These are phyloP conservation scores for Zoysia matrella DNA, from an alignment of 202 grass and related monocot genomes.

Conservation along the genomic window DNA sequence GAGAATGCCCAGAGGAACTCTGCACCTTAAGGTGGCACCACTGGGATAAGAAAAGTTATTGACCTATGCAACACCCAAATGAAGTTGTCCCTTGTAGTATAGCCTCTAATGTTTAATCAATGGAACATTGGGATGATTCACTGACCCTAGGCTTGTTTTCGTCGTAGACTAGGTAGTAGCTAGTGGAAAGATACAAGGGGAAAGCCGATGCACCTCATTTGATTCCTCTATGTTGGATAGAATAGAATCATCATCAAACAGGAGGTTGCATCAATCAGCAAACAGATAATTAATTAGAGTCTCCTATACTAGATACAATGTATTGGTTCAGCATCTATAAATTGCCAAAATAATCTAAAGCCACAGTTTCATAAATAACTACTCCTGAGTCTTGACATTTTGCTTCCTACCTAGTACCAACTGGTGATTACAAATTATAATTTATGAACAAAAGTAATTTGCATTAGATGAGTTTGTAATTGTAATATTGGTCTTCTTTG, in stretches of 20 bases:
- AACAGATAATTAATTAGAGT: slow-evolving; percentile 10
- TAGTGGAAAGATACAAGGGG: slow-evolving; percentile 42
- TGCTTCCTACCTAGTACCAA: background rate
- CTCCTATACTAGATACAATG: slow-evolving; percentile 25
- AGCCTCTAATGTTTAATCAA: slow-evolving; percentile 55
- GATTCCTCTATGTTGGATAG: slow-evolving; percentile 43
- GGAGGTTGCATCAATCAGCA: slow-evolving; percentile 18
- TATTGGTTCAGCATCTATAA: slow-evolving; percentile 1
- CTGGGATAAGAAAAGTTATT: slow-evolving; percentile 63
- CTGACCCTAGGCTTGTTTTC: slow-evolving; percentile 59
- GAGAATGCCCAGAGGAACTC: slow-evolving; percentile 55
- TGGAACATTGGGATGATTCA: slow-evolving; percentile 48
- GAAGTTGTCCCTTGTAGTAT: slow-evolving; percentile 66
- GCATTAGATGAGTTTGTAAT: slow-evolving; percentile 3
- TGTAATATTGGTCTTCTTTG: slow-evolving; percentile 6
- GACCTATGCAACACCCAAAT: slow-evolving; percentile 60
- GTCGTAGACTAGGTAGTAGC: slow-evolving; percentile 51
- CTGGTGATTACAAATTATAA: slow-evolving; percentile 13
- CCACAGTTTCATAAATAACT: background rate
- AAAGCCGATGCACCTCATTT: slow-evolving; percentile 43
- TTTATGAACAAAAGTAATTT: slow-evolving; percentile 11
- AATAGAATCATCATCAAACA: slow-evolving; percentile 43
- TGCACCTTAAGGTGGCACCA: slow-evolving; percentile 69
- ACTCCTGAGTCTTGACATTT: background rate
- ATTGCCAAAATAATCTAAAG: slow-evolving; percentile 13